Base-by-base conservation (phyloP, 192 early-diverging fungal species). In the Backusella luteola region DNA sequence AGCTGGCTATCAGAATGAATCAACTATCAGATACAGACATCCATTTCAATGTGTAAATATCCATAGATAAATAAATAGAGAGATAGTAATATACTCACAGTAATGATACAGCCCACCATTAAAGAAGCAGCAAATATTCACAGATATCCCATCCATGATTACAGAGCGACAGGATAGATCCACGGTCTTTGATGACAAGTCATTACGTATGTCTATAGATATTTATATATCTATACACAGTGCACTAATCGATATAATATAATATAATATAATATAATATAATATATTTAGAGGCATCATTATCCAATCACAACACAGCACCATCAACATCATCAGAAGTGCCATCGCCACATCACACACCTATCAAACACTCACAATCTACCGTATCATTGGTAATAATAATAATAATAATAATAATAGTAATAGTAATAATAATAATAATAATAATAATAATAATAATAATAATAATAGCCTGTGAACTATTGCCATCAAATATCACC, bases 81-180 rank as follows among this genome's bases (percentile, higher is more conserved):
- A 44, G 11, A 38, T 0, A 38, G 11, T 39, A 39, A 12, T 44
- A 44, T 44, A 19, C 15, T 17, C 15, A 44, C 4, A 44, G 8
- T 5, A 17, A 44, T 17, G 15, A 44, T 66, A 0, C 32, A 85
- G 84, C 4, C 83, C 83, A 6, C 75, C 76, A 2, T 35, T 85
- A 14, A 83, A 83, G 29, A 79, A 78, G 59, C 66, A 80, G 14
- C 81, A 83, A 49, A 76, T 85, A 66, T 83, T 80, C 70, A 71
- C 76, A 5, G 76, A 75, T 42, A 78, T 81, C n/a, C 80, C 80
- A 5, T 74, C 80, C 17, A 77, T 81, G 76, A 77, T 81, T 38
- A 81, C 34, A 21, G 80, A 81, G 7, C 53, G 76, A 38, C 69
- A 81, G 15, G 67, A 75, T 26, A 77, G 53, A 63, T 44, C 63